Evolutionary conservation across 2,329 filamentous ascomycete species (phyloP).

Genomic region (Pseudodiploospora longispora): DNA sequence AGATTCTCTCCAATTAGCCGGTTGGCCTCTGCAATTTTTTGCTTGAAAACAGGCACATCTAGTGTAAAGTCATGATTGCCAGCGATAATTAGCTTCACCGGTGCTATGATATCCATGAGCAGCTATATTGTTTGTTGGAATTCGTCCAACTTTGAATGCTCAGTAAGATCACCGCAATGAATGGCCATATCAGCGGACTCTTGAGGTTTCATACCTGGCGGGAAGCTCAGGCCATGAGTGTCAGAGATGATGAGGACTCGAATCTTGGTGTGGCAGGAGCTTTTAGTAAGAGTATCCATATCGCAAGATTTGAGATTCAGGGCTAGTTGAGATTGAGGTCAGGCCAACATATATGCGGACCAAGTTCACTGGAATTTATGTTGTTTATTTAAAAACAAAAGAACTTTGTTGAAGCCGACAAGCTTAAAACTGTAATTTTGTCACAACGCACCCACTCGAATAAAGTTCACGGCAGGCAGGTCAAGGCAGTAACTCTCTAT

Average conservation of each 20-base stretch:
- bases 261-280: slow-evolving; percentile 10
- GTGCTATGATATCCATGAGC: slow-evolving; percentile 30
- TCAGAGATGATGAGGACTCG: slow-evolving; percentile 17
- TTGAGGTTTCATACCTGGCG: not conserved
- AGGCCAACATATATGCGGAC: too few species aligned
- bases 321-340: too few species aligned
- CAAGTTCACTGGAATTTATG: too few species aligned
- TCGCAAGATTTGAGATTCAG: too few species aligned
- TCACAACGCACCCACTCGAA: too few species aligned
- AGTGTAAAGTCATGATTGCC: slow-evolving; percentile 45
- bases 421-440: too few species aligned
- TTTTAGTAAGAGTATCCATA: too few species aligned
- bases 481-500: too few species aligned
- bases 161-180: slow-evolving; percentile 43
- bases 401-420: too few species aligned
- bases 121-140: slow-evolving; percentile 28
- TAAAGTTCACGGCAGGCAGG: too few species aligned
- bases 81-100: slow-evolving; percentile 40
- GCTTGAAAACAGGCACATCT: slow-evolving; percentile 25
- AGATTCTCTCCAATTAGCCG: not conserved
- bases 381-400: too few species aligned
- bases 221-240: slow-evolving; percentile 13
- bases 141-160: slow-evolving; percentile 33
- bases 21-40: slow-evolving; percentile 14
- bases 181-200: slow-evolving; percentile 32